Percentiles rank a stretch among this genome's conserved stretches.
These are phyloP conservation scores for Penicillium sp. DNA, from an alignment of 2,329 filamentous ascomycete genomes.

Conservation along the genomic window DNA sequence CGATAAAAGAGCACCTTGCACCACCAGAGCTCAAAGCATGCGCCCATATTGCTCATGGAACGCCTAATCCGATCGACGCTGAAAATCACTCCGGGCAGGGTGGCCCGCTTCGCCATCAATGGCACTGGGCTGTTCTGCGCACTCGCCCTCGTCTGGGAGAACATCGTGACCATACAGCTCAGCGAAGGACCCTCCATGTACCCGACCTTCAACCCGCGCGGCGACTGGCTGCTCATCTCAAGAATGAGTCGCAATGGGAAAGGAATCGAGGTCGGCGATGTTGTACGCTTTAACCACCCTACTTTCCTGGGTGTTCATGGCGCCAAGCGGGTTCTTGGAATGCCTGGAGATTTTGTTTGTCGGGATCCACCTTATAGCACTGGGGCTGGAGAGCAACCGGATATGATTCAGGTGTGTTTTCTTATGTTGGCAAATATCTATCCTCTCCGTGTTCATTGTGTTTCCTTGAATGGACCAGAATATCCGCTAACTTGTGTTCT, in stretches of 20 bases:
- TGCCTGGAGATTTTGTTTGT: constrained; percentile 62
- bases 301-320: constrained; percentile 60
- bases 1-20: constrained; percentile 6
- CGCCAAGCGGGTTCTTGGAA: constrained; percentile 75
- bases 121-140: constrained; percentile 37
- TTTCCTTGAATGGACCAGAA: background rate
- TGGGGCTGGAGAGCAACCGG: constrained; percentile 31
- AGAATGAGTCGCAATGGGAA: constrained; percentile 69
- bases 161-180: constrained; percentile 61
- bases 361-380: constrained; percentile 40
- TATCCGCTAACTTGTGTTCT: constrained; percentile 2
- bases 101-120: constrained; percentile 33
- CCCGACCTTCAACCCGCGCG: constrained; percentile 70
- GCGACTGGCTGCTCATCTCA: constrained; percentile 69
- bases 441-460: background rate
- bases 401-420: constrained; percentile 53
- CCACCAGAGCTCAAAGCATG: constrained; percentile 9
- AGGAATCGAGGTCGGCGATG: constrained; percentile 71
- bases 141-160: constrained; percentile 47
- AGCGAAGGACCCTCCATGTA: constrained; percentile 82
- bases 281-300: constrained; percentile 77
- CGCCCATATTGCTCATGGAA: constrained; percentile 25
- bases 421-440: background rate
- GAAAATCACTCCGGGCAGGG: constrained; percentile 20
- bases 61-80: constrained; percentile 30